Evolutionary conservation across 257 asterid genomes (phyloP).

Genomic region (Solanum sitiens): DNA sequence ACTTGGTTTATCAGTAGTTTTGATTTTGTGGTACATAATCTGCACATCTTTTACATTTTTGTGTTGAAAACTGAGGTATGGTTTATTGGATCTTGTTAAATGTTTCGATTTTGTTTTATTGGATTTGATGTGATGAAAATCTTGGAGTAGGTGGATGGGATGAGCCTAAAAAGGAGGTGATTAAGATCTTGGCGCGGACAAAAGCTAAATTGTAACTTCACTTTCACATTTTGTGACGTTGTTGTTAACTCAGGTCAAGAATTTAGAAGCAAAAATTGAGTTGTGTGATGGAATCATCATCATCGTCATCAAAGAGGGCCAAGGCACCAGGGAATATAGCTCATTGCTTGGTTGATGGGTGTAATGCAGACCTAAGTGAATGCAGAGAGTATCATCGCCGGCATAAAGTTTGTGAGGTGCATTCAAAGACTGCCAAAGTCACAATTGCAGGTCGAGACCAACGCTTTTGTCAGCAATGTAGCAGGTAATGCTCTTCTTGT

Average conservation of each 20-base stretch:
- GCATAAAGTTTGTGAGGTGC: conserved; percentile 81
- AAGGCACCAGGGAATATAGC: conserved; percentile 38
- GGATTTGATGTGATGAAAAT: not conserved
- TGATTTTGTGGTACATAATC: not conserved
- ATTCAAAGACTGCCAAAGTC: conserved; percentile 76
- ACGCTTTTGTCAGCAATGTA: conserved; percentile 95
- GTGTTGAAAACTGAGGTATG: not conserved
- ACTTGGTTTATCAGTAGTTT: not conserved
- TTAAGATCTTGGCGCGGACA: not conserved
- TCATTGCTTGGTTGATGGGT: conserved; percentile 82
- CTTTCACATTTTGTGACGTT: not conserved
- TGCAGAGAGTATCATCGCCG: conserved; percentile 88
- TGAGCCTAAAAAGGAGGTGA: not conserved
- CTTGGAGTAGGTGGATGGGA: not conserved
- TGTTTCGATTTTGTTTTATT: not conserved
- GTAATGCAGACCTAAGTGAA: conserved; percentile 65
- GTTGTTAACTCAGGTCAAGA: conserved; percentile 10
- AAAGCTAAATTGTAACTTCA: not conserved
- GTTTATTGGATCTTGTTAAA: not conserved
- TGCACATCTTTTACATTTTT: not conserved
- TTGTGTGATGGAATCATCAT: conserved; percentile 43
- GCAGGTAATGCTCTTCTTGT: conserved; percentile 41
- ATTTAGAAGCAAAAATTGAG: not conserved
- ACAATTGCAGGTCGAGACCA: conserved; percentile 63
- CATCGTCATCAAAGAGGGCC: conserved; percentile 56